phyloP scores from a whole-genome alignment of 2,329 filamentous ascomycete species.

The Monilinia aucupariae region DNA sequence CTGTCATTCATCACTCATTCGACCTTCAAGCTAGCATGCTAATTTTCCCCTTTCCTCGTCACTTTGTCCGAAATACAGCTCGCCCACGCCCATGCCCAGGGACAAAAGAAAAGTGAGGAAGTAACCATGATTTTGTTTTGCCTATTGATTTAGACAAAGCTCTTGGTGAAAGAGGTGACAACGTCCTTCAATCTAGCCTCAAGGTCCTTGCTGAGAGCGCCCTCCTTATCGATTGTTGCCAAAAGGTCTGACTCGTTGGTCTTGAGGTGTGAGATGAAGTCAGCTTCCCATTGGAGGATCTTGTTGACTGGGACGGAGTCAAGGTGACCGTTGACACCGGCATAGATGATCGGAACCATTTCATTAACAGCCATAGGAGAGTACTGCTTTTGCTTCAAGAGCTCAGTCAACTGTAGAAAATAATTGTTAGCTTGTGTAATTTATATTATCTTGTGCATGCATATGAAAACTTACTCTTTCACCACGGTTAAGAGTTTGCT shows the following conservation, averaged over 20 bases:
- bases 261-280: slow-evolving; percentile 90
- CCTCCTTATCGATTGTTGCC: slow-evolving; percentile 88
- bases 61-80: slow-evolving; percentile 26
- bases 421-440: slow-evolving; percentile 29
- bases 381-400: slow-evolving; percentile 99
- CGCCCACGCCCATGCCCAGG: slow-evolving; percentile 26
- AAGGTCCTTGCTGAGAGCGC: slow-evolving; percentile 88
- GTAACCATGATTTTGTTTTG: slow-evolving; percentile 17
- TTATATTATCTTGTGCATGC: neutral
- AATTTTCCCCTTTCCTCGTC: neutral
- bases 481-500: slow-evolving; percentile 97
- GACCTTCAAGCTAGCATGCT: slow-evolving; percentile 1
- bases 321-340: slow-evolving; percentile 96
- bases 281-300: slow-evolving; percentile 88
- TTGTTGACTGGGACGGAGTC: slow-evolving; percentile 84
- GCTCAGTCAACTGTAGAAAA: slow-evolving; percentile 68
- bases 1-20: slow-evolving; percentile 20
- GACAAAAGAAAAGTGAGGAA: slow-evolving; percentile 31
- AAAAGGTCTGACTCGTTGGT: slow-evolving; percentile 82
- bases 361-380: slow-evolving; percentile 97
- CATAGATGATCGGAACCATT: slow-evolving; percentile 99
- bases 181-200: slow-evolving; percentile 78
- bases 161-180: slow-evolving; percentile 82
- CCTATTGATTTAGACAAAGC: slow-evolving; percentile 54
- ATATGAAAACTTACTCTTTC: slow-evolving; percentile 67